phyloP scores from a whole-genome alignment of 805 yeast species.

The Wickerhamomyces rabaulensis region DNA sequence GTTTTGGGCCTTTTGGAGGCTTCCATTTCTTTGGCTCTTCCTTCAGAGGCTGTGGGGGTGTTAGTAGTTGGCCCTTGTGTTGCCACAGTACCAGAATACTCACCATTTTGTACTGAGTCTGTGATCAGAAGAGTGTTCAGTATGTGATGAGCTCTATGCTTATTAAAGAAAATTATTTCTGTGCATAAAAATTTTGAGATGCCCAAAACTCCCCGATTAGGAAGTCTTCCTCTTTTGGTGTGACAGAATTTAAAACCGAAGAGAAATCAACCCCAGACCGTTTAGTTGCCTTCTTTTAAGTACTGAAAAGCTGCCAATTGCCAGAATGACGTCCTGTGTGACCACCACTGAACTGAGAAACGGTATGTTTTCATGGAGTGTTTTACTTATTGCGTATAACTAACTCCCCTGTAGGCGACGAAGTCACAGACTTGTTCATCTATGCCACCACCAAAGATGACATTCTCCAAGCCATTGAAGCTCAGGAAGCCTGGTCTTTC shows the following conservation, averaged over 20 bases:
- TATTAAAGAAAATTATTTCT: background rate
- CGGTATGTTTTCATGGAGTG: background rate
- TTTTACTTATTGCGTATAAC: background rate
- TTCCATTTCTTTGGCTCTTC: slow-evolving; percentile 68
- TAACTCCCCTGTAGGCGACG: slow-evolving; percentile 1
- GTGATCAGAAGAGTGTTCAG: background rate
- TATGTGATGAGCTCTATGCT: too few relatives aligned
- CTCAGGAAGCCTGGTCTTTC: slow-evolving; percentile 6
- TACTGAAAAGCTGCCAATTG: too few relatives aligned
- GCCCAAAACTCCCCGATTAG: background rate
- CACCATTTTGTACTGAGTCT: background rate
- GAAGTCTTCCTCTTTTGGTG: background rate
- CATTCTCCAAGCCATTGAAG: slow-evolving; percentile 1
- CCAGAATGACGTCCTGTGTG: background rate
- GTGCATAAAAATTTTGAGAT: too few relatives aligned
- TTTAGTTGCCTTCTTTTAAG: too few relatives aligned
- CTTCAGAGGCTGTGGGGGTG: slow-evolving; percentile 29
- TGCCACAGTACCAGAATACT: background rate
- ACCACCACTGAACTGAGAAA: background rate
- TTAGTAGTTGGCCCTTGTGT: background rate
- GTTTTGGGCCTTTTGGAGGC: slow-evolving; percentile 90
- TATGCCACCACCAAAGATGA: background rate
- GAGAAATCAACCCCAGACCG: too few relatives aligned
- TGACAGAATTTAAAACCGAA: too few relatives aligned
- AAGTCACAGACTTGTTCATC: slow-evolving; percentile 11